Percentiles rank a stretch among this genome's conserved stretches.
Evolutionary conservation across 2,329 filamentous ascomycete species (phyloP).

Genomic region (Fusarium sublunatum): DNA sequence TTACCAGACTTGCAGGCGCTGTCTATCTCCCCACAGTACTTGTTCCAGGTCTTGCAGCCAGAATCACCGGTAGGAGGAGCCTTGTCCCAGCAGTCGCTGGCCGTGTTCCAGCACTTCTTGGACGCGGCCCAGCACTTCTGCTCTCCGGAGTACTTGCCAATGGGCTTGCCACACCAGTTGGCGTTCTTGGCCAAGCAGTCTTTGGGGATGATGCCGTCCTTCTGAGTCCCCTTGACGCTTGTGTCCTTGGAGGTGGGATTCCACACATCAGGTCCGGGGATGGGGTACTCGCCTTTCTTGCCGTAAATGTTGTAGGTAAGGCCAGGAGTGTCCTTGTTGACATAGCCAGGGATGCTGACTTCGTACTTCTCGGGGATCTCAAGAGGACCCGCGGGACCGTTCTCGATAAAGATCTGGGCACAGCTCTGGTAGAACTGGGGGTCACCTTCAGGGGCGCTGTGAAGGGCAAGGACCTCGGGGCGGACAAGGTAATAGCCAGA

Average conservation of each 20-base stretch:
- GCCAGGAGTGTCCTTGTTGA: constrained; percentile 63
- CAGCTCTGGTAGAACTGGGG: constrained; percentile 82
- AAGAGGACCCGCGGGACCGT: constrained; percentile 57
- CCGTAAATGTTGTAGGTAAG: constrained; percentile 74
- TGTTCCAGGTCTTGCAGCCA: constrained; percentile 71
- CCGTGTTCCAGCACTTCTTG: constrained; percentile 68
- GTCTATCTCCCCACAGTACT: constrained; percentile 67
- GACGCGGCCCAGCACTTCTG: constrained; percentile 69
- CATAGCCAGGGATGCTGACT: constrained; percentile 75
- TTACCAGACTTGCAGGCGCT: constrained; percentile 55
- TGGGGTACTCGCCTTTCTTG: constrained; percentile 62
- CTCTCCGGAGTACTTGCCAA: constrained; percentile 66
- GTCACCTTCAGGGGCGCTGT: constrained; percentile 67
- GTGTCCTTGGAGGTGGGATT: constrained; percentile 49
- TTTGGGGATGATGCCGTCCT: constrained; percentile 63
- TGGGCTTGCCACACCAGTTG: constrained; percentile 77
- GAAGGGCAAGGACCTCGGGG: constrained; percentile 76
- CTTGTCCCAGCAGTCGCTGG: constrained; percentile 66
- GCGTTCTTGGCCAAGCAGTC: constrained; percentile 73
- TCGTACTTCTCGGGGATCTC: constrained; percentile 60
- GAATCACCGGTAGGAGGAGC: constrained; percentile 68
- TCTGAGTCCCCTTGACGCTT: constrained; percentile 38
- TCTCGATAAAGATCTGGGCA: constrained; percentile 74
- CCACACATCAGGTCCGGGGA: constrained; percentile 66
- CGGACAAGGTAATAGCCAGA: constrained; percentile 78